phyloP scores from a whole-genome alignment of 2,329 filamentous ascomycete genomes.

The Onygenales sp. region DNA sequence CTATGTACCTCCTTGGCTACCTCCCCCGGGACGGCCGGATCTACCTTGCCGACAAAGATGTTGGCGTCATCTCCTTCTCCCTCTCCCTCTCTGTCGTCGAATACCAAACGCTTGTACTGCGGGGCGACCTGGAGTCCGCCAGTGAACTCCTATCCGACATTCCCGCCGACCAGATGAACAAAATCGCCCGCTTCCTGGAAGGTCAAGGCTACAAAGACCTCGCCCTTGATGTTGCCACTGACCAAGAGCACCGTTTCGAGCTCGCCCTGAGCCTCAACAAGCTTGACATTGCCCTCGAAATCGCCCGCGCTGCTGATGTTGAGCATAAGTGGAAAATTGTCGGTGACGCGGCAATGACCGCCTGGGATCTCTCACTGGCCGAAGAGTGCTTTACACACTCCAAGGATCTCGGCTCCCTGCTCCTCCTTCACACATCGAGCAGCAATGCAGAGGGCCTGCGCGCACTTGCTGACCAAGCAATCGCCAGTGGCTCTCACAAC shows the following conservation, averaged over 20 bases:
- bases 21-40: slow-evolving; percentile 90
- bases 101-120: slow-evolving; percentile 91
- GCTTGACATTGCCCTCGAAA: slow-evolving; percentile 72
- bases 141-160: slow-evolving; percentile 76
- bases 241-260: slow-evolving; percentile 94
- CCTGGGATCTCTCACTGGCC: slow-evolving; percentile 79
- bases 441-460: slow-evolving; percentile 66
- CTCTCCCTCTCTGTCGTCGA: slow-evolving; percentile 89
- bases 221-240: slow-evolving; percentile 86
- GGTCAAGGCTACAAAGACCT: slow-evolving; percentile 96
- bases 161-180: slow-evolving; percentile 89
- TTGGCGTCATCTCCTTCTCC: slow-evolving; percentile 79
- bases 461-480: slow-evolving; percentile 63
- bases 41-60: slow-evolving; percentile 93
- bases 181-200: slow-evolving; percentile 94
- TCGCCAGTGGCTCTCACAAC: slow-evolving; percentile 73
- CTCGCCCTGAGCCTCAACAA: slow-evolving; percentile 75
- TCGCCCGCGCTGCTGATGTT: slow-evolving; percentile 72
- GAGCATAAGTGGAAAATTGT: slow-evolving; percentile 99
- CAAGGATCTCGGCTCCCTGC: slow-evolving; percentile 78
- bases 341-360: slow-evolving; percentile 77
- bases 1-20: slow-evolving; percentile 92
- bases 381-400: slow-evolving; percentile 89
- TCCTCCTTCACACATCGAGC: slow-evolving; percentile 81
- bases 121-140: slow-evolving; percentile 86